Evolutionary conservation across 306 rosid genomes (phyloP).

Genomic region (Malus sieversii): DNA sequence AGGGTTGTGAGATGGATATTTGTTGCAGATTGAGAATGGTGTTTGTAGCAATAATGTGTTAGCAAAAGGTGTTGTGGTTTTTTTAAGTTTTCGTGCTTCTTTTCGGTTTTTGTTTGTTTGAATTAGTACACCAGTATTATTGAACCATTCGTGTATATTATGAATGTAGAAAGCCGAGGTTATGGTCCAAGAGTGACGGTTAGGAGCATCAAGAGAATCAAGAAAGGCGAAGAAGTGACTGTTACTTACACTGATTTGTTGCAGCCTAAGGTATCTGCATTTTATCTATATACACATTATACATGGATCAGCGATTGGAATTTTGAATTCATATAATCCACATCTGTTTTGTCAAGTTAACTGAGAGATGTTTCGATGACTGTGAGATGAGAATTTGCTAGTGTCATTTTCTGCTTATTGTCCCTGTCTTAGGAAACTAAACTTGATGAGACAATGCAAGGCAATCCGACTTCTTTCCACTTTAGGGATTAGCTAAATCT

Average conservation of each 20-base stretch:
- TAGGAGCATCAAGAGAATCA: constrained; percentile 71
- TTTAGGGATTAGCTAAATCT: not conserved
- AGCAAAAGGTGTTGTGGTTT: constrained; percentile 28
- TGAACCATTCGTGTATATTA: not conserved
- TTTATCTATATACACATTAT: not conserved
- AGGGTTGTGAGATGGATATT: constrained; percentile 2
- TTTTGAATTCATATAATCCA: not conserved
- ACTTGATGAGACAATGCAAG: not conserved
- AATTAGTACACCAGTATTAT: not conserved
- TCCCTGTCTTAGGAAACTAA: not conserved
- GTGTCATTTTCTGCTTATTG: not conserved
- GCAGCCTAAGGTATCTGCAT: constrained; percentile 54
- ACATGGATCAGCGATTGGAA: not conserved
- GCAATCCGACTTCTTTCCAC: not conserved
- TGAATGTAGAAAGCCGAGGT: constrained; percentile 11
- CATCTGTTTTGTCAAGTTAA: not conserved
- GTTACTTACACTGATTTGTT: constrained; percentile 67
- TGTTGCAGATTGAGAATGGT: constrained; percentile 47
- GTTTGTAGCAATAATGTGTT: constrained; percentile 26
- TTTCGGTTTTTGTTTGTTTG: not conserved
- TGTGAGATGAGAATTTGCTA: not conserved
- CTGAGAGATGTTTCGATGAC: not conserved
- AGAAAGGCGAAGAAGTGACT: constrained; percentile 60
- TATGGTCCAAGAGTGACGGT: constrained; percentile 60
- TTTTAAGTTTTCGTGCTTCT: not conserved